A percentile compares a stretch with the other conserved stretches of the same genome.
phyloP scores from a whole-genome alignment of 768 basidiomycete genomes.

The Boletellus emodensis region DNA sequence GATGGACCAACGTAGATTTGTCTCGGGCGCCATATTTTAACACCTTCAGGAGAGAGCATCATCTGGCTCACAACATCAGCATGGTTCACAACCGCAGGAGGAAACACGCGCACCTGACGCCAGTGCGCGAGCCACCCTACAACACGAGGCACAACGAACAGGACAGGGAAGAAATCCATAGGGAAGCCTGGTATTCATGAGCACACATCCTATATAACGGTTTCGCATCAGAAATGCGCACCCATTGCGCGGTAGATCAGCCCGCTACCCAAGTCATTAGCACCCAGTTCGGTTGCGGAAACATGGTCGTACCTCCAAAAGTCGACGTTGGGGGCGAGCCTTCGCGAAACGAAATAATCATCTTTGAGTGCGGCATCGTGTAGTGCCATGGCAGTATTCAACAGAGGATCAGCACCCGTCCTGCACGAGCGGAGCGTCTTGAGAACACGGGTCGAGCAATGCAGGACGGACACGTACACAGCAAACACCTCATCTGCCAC shows the following conservation, averaged over 20 bases:
- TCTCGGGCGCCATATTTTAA: constrained; percentile 90
- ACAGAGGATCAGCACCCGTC: constrained; percentile 78
- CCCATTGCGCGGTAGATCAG: constrained; percentile 92
- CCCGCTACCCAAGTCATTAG: constrained; percentile 45
- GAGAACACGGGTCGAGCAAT: not conserved
- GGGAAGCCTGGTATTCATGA: constrained; percentile 64
- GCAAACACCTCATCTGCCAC: constrained; percentile 91
- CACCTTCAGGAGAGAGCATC: constrained; percentile 86
- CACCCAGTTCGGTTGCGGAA: not conserved
- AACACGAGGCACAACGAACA: constrained; percentile 89
- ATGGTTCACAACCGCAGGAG: not conserved
- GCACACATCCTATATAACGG: not conserved
- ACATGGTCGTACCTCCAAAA: constrained; percentile 55
- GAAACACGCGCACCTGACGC: constrained; percentile 56
- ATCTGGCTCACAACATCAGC: constrained; percentile 46
- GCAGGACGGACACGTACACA: constrained; percentile 46
- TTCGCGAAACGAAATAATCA: constrained; percentile 80
- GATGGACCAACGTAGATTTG: constrained; percentile 79
- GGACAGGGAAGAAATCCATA: constrained; percentile 89
- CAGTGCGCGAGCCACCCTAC: constrained; percentile 94
- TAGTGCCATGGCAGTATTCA: constrained; percentile 86
- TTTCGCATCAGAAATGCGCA: constrained; percentile 29
- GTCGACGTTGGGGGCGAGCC: constrained; percentile 86
- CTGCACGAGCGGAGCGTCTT: constrained; percentile 33
- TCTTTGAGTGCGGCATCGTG: constrained; percentile 89